A percentile compares a stretch with the other conserved stretches of the same genome.
These are phyloP conservation scores for Picea glauca DNA, from an alignment of 75 land plant genomes.

Conservation along the genomic window DNA sequence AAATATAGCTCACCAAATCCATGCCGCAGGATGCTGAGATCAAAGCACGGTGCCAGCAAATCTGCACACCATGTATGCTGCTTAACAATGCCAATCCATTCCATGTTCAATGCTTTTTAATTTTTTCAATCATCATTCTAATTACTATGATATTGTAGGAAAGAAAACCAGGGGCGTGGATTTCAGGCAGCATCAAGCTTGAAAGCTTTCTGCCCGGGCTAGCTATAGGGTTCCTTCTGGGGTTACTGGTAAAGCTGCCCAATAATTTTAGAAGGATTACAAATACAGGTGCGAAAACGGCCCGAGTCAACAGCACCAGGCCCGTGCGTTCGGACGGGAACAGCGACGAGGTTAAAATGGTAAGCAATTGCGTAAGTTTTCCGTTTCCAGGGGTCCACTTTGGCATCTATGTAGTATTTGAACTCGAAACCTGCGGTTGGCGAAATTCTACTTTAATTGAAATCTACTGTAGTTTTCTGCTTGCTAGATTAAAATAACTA, in stretches of 20 bases:
- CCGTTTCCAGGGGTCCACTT: too few species aligned
- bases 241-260: slow-evolving; percentile 62
- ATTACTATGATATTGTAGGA: too few species aligned
- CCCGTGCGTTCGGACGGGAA: not conserved
- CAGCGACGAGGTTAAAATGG: slow-evolving; percentile 86
- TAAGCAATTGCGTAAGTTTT: slow-evolving; percentile 12
- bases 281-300: not conserved
- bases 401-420: not conserved
- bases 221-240: slow-evolving; percentile 74
- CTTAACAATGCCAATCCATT: too few species aligned
- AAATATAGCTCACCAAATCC: too few species aligned
- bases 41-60: too few species aligned
- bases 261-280: slow-evolving; percentile 3
- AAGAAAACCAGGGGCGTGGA: not conserved
- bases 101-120: too few species aligned
- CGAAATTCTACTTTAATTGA: too few species aligned
- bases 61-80: too few species aligned
- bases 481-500: too few species aligned
- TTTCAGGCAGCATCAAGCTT: slow-evolving; percentile 53
- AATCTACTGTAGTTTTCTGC: too few species aligned
- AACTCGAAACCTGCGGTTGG: not conserved
- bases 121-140: too few species aligned
- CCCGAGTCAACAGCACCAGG: slow-evolving; percentile 6
- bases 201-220: slow-evolving; percentile 82
- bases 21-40: too few species aligned